Evolutionary conservation across 495 filamentous ascomycete genomes (phyloP).

Genomic region (Penicillium arizonense): DNA sequence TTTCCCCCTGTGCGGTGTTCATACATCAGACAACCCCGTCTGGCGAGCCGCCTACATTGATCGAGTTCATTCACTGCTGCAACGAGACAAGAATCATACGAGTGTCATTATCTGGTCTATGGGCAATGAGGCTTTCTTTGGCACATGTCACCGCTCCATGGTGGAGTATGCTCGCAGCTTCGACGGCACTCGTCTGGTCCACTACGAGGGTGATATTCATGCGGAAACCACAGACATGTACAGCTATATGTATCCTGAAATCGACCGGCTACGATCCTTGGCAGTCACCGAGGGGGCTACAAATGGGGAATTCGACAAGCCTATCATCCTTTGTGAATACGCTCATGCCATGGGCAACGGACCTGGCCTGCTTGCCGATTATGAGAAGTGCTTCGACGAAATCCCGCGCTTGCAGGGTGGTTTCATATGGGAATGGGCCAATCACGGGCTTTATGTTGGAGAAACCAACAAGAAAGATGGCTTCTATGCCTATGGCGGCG

Average conservation of each 20-base stretch:
- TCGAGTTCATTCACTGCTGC: conserved; percentile 59
- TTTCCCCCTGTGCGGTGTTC: conserved; percentile 46
- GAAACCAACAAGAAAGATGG: conserved; percentile 4
- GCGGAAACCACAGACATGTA: conserved; percentile 63
- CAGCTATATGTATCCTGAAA: conserved; percentile 62
- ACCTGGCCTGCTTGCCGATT: conserved; percentile 64
- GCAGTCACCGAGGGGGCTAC: conserved; percentile 34
- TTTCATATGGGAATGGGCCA: conserved; percentile 74
- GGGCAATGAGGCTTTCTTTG: conserved; percentile 69
- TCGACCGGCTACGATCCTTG: conserved; percentile 40
- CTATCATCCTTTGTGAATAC: conserved; percentile 67
- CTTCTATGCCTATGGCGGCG: conserved; percentile 64
- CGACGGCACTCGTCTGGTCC: conserved; percentile 58
- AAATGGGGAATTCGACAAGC: conserved; percentile 48
- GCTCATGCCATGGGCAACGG: conserved; percentile 74
- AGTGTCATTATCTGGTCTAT: conserved; percentile 69
- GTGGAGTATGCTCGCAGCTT: conserved; percentile 54
- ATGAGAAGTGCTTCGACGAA: conserved; percentile 57
- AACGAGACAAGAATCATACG: conserved; percentile 64
- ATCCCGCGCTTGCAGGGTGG: conserved; percentile 63
- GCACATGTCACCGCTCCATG: conserved; percentile 63
- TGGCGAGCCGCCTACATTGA: conserved; percentile 68
- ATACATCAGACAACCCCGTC: conserved; percentile 62
- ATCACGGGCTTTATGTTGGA: conserved; percentile 62
- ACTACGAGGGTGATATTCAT: conserved; percentile 64